A percentile compares a stretch with the other conserved stretches of the same genome.
phyloP scores from a whole-genome alignment of 2,329 filamentous ascomycete genomes.

The Aspergillus sp. region DNA sequence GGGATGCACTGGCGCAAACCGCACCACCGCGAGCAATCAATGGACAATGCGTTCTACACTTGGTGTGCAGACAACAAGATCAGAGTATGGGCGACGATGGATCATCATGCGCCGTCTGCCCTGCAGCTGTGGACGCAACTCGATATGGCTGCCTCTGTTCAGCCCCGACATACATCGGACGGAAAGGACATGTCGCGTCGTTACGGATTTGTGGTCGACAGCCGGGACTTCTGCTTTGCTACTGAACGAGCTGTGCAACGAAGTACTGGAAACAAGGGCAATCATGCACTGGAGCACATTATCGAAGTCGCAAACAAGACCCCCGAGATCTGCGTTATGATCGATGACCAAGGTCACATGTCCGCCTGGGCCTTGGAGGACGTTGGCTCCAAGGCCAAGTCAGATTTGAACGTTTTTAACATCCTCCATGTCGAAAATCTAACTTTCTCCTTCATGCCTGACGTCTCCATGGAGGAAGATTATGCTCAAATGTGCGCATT shows the following conservation, averaged over 20 bases:
- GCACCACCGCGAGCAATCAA: conserved; percentile 70
- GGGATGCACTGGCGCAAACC: conserved; percentile 82
- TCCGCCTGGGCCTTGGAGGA: conserved; percentile 92
- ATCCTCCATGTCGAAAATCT: conserved; percentile 72
- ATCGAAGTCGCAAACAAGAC: conserved; percentile 80
- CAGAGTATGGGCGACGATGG: conserved; percentile 77
- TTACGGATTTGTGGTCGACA: conserved; percentile 80
- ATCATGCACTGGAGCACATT: conserved; percentile 76
- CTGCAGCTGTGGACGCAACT: conserved; percentile 79
- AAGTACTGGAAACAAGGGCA: conserved; percentile 58
- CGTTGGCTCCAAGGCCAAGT: conserved; percentile 67
- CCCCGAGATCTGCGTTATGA: conserved; percentile 81
- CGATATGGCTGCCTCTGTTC: conserved; percentile 70
- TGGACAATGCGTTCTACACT: conserved; percentile 87
- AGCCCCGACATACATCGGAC: conserved; percentile 48
- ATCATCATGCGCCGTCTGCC: conserved; percentile 67
- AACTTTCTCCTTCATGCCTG: conserved; percentile 38
- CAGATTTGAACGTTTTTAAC: conserved; percentile 72
- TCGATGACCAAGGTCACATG: conserved; percentile 83
- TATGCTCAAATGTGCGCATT: conserved; percentile 73
- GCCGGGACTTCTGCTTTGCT: conserved; percentile 72
- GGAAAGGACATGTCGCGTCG: conserved; percentile 45
- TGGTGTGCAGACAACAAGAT: conserved; percentile 77
- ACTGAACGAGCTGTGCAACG: conserved; percentile 72
- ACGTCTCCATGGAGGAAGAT: conserved; percentile 36